A percentile compares a stretch with the other conserved stretches of the same genome.
phyloP scores from a whole-genome alignment of 2,329 filamentous ascomycete genomes.

The Pseudocercospora pini-densiflorae region DNA sequence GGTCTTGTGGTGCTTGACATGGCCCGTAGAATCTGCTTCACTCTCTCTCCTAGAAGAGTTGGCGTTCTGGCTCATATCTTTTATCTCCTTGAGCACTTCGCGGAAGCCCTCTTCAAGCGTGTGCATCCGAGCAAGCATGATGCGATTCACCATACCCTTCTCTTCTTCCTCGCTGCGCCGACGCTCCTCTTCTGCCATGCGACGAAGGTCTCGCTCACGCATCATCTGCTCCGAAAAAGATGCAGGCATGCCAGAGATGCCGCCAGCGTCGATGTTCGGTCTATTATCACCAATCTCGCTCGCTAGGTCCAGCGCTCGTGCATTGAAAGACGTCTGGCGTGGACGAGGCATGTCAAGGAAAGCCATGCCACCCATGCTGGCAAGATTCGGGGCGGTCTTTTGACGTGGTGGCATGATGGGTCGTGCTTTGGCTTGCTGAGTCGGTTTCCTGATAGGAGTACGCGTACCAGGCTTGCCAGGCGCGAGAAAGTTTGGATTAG shows the following conservation, averaged over 20 bases:
- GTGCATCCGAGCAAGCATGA: constrained; percentile 90
- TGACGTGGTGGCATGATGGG: constrained; percentile 58
- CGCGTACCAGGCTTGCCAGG: constrained; percentile 13
- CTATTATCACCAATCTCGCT: constrained; percentile 71
- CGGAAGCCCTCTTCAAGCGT: constrained; percentile 89
- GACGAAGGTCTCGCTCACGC: constrained; percentile 57
- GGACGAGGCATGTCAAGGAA: constrained; percentile 37
- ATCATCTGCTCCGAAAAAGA: constrained; percentile 56
- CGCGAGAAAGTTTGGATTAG: constrained; percentile 32
- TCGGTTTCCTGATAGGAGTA: constrained; percentile 20
- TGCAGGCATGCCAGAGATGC: constrained; percentile 41
- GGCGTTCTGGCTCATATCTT: constrained; percentile 34
- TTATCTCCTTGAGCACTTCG: constrained; percentile 58
- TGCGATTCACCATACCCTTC: constrained; percentile 75
- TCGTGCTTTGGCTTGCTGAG: constrained; percentile 52
- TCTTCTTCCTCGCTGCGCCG: constrained; percentile 52
- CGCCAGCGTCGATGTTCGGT: constrained; percentile 50
- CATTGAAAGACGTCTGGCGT: constrained; percentile 68
- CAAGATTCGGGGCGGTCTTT: constrained; percentile 32
- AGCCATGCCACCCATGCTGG: constrained; percentile 23
- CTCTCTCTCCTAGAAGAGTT: constrained; percentile 36
- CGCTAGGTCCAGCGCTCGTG: constrained; percentile 65
- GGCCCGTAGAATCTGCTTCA: constrained; percentile 31
- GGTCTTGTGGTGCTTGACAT: constrained; percentile 12
- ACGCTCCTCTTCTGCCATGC: constrained; percentile 44